Evolutionary conservation across 2,329 filamentous ascomycete species (phyloP).

Genomic region (Penicillium sp.): DNA sequence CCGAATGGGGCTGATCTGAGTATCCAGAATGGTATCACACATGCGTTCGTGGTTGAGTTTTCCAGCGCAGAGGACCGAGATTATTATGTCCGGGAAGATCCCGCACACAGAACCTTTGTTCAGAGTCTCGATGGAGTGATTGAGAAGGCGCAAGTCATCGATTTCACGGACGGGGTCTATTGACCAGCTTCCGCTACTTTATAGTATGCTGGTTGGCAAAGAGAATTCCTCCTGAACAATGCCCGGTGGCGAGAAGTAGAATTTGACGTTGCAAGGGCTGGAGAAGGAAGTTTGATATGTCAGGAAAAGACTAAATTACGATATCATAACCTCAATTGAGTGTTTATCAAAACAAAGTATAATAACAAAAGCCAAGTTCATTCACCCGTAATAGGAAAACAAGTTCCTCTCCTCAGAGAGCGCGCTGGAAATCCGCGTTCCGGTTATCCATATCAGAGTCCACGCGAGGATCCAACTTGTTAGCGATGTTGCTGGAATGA

Average conservation of each 20-base stretch:
- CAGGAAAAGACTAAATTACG: neutral
- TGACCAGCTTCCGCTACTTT: slow-evolving; percentile 11
- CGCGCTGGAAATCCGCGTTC: neutral
- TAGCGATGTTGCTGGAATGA: neutral
- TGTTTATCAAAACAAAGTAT: neutral
- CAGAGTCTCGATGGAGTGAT: slow-evolving; percentile 42
- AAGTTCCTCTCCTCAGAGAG: neutral
- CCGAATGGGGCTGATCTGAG: neutral
- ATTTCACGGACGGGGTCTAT: slow-evolving; percentile 37
- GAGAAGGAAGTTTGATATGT: neutral
- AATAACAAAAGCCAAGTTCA: neutral
- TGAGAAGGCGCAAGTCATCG: slow-evolving; percentile 43
- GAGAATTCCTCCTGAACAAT: neutral
- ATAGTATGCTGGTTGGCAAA: neutral
- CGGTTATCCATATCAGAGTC: neutral
- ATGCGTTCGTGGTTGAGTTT: slow-evolving; percentile 72
- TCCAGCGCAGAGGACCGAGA: slow-evolving; percentile 64
- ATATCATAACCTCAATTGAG: neutral
- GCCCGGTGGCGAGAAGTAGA: no score
- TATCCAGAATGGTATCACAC: slow-evolving; percentile 64
- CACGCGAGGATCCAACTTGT: neutral
- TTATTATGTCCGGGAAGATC: slow-evolving; percentile 70
- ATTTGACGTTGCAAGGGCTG: no score
- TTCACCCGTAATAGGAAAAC: neutral
- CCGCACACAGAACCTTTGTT: slow-evolving; percentile 65